Base-by-base conservation (phyloP, 1,284 basidiomycete genomes). In the Singerocomus rubriflavus region DNA sequence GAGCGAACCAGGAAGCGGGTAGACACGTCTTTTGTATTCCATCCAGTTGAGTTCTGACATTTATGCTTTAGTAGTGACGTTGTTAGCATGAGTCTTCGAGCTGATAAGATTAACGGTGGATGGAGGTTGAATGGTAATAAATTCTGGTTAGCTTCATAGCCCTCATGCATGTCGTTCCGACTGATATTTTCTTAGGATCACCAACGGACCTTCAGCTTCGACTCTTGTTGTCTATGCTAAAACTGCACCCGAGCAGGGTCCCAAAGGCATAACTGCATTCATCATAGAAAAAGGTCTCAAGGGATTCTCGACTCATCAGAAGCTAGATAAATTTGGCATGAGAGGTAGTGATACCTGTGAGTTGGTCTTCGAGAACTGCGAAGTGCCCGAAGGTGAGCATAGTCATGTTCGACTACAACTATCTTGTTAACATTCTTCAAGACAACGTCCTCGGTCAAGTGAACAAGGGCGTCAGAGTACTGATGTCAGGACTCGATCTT, bases 311-410 rank as follows among this genome's bases (percentile, higher is more conserved):
- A 91, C 91, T 2, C 85, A 89, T 58, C 91, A 88, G 57, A 93
- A 94, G 61, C 76, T 98, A 17, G 94, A 98, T 73, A 98, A 98
- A 70, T 85, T 98, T 62, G 94, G 94, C 1, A 98, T 98, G 94
- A 77, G 95, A 55, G 95, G 95, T 36, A 92, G 88, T 51, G 93
- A 97, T 64, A 98, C 94, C 1, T 94, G 92, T 62, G 94, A 97
- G 69, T 75, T 98, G 29, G 86, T 96, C 31, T 98, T 98, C 59
- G 92, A 97, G 62, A 80, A 93, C 60, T 94, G 94, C 59, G 80
- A 87, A 59, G 86, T 97, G 3, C 92, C 93, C 2, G 83, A 88
- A 64, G 85, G 89, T 88, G 48, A 51, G 74, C 52, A 14, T 37
- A 31, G 41, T 48, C 32, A 10, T 17, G 25, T 35, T 31, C 4